Base-by-base conservation (phyloP, 768 basidiomycete genomes). In the Antrodiella citrinella region DNA sequence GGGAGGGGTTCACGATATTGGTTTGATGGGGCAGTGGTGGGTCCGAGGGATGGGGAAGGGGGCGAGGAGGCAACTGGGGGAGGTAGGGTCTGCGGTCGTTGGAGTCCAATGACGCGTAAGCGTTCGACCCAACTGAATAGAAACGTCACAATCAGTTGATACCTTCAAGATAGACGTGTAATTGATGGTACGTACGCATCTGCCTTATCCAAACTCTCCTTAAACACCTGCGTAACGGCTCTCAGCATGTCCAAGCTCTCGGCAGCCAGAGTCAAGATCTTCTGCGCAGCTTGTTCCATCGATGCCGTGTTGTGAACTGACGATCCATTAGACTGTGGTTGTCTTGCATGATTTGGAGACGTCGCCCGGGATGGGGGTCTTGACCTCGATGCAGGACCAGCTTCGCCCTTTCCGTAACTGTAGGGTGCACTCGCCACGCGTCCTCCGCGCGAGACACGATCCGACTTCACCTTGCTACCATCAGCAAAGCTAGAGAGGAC, bases 241-340 rank as follows among this genome's bases (percentile, higher is more conserved):
- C 84, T 74, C 74, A 95, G 82, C 90, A 93, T 94, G 61, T 95
- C 91, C 65, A 95, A 61, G 61, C 91, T 92, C 70, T 95, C 93
- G 12, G 86, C 86, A 11, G 92, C 91, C 7, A 95, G 78, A 5
- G 83, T 81, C 56, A 95, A 63, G 18, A 95, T 83, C 46, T 86
- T 72, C 63, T 89, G 85, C 9, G 92, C 88, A 23, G 91, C 86
- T 13, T 81, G 74, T 20, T 79, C 74, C 2, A 87, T 88, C 4
- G 80, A 70, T 26, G 78, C 72, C 0, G 77, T 74, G 0, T 72
- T 73, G 4, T 68, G 63, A 2, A 62, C 63, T 48, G 58, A 63
- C 48, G 43, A 19, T 2, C 42, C 48, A 41, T 24, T 20, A 39
- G 5, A 48, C 26, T 26, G 48, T 42, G 18, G 20, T 43, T 30